Percentiles rank a stretch among this genome's conserved stretches.
These are phyloP conservation scores for Parastagonospora nodorum DNA, from an alignment of 2,329 filamentous ascomycete genomes.

Conservation along the genomic window DNA sequence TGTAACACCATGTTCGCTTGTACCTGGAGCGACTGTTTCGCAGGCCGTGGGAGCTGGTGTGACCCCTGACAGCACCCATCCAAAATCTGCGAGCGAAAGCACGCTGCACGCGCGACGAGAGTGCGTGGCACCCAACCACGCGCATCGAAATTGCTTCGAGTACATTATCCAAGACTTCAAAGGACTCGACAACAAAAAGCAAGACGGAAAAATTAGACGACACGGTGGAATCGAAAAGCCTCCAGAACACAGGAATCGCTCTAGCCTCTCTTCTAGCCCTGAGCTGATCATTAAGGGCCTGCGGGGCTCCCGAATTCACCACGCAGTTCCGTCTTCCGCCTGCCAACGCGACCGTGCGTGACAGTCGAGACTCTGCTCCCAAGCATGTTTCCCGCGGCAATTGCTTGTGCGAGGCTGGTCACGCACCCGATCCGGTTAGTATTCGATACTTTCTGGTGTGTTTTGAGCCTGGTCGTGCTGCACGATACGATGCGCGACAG, in stretches of 20 bases:
- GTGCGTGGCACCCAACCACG: neutral
- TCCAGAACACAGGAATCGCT: neutral
- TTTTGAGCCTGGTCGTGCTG: slow-evolving; percentile 4
- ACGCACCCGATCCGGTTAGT: neutral
- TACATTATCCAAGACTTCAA: neutral
- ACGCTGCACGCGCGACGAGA: neutral
- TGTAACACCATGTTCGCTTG: neutral
- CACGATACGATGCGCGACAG: neutral
- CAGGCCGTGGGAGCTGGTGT: neutral
- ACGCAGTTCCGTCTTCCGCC: slow-evolving; percentile 1
- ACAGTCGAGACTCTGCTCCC: slow-evolving; percentile 2
- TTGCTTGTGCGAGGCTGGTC: slow-evolving; percentile 3
- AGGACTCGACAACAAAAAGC: neutral
- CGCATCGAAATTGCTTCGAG: neutral
- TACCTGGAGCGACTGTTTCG: neutral
- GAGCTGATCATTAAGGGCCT: slow-evolving; percentile 3
- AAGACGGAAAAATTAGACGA: slow-evolving; percentile 1
- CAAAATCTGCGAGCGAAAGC: too few relatives aligned
- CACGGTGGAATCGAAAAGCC: neutral
- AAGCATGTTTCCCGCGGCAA: slow-evolving; percentile 1
- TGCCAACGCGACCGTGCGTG: neutral
- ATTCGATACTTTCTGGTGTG: neutral
- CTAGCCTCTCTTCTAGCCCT: neutral
- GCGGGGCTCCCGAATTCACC: slow-evolving; percentile 3
- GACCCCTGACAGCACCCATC: neutral